Conservation (phyloP, 225 moss, liverwort and hornwort genomes). For the Antitrichia curtipendula region DNA sequence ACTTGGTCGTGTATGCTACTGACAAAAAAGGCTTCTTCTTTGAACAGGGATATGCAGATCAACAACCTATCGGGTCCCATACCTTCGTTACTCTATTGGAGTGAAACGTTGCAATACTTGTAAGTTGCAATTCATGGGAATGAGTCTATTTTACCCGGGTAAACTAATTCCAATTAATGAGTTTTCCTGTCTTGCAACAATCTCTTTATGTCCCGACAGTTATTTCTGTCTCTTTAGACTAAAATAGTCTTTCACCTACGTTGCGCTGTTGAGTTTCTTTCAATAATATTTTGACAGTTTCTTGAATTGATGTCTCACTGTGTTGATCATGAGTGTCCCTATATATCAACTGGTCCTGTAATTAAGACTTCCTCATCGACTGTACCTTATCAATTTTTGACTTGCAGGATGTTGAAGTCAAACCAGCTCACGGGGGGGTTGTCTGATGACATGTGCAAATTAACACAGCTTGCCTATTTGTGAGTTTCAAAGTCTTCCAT, state of each 20-base stretch:
- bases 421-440: constrained; percentile 40
- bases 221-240: no score
- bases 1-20: background rate
- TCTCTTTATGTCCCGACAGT: background rate
- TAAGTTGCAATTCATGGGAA: background rate
- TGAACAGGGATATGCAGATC: constrained; percentile 44
- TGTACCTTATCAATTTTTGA: background rate
- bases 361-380: background rate
- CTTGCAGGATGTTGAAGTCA: constrained; percentile 36
- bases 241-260: background rate
- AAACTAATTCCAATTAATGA: background rate
- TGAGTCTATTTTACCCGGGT: background rate
- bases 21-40: background rate
- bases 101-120: constrained; percentile 41
- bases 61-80: constrained; percentile 48
- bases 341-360: background rate
- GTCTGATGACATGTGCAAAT: constrained; percentile 44
- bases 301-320: background rate
- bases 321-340: background rate
- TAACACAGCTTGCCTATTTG: constrained; percentile 47
- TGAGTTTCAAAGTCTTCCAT: background rate
- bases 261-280: background rate
- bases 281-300: background rate
- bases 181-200: background rate
- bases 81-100: constrained; percentile 54